phyloP scores from a whole-genome alignment of 2,329 filamentous ascomycete genomes.

The Pyricularia pennisetigena region DNA sequence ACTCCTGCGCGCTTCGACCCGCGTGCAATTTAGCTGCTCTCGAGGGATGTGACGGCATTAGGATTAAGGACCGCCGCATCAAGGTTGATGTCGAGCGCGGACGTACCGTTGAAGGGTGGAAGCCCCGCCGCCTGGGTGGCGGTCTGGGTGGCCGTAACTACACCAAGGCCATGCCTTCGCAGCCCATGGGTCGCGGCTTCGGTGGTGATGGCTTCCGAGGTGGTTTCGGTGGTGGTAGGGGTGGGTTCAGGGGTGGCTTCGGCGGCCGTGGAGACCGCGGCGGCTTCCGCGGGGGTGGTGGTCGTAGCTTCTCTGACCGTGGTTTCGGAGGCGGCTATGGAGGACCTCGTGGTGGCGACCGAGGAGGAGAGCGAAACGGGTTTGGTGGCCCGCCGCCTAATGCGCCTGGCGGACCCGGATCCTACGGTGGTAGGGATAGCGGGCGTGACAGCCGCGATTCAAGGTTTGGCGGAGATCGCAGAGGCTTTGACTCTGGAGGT shows the following conservation, averaged over 20 bases:
- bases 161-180: constrained; percentile 67
- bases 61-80: constrained; percentile 85
- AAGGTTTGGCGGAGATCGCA: constrained; percentile 26
- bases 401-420: constrained; percentile 51
- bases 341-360: constrained; percentile 31
- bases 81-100: constrained; percentile 95
- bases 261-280: constrained; percentile 10
- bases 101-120: constrained; percentile 88
- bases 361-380: constrained; percentile 33
- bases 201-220: constrained; percentile 49
- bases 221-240: constrained; percentile 25
- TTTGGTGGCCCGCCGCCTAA: constrained; percentile 42
- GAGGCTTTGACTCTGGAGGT: constrained; percentile 36
- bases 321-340: constrained; percentile 45
- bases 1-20: constrained; percentile 53
- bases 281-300: constrained; percentile 34
- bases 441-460: constrained; percentile 28
- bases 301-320: constrained; percentile 20
- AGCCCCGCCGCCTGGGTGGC: constrained; percentile 81
- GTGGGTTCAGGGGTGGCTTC: constrained; percentile 29
- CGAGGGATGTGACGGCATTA: constrained; percentile 74
- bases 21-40: constrained; percentile 69
- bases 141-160: constrained; percentile 89
- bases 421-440: constrained; percentile 36
- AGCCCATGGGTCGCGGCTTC: constrained; percentile 47